phyloP scores from a whole-genome alignment of 78 protist genomes.

The Dictyostelium citrinum region DNA sequence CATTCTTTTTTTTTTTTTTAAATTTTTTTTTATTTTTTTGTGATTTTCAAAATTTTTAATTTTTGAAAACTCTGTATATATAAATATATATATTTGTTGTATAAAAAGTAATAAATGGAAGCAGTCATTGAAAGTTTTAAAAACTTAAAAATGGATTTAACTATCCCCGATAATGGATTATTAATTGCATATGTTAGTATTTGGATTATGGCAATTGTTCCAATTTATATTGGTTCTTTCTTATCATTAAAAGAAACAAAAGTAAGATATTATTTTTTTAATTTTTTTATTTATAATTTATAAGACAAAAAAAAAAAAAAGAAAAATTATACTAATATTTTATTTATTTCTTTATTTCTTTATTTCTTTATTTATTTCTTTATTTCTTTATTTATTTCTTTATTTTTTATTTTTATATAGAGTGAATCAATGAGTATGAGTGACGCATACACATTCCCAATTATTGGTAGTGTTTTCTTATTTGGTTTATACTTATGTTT shows the following conservation, averaged over 20 bases:
- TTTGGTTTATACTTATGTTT: slow-evolving; percentile 80
- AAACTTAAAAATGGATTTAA: background rate
- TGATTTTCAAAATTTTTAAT: background rate
- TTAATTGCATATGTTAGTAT: slow-evolving; percentile 71
- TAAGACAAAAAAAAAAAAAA: no score
- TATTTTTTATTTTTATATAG: background rate
- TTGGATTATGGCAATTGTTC: slow-evolving; percentile 79
- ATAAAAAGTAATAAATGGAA: background rate
- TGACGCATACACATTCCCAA: slow-evolving; percentile 91
- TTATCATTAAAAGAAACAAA: slow-evolving; percentile 71
- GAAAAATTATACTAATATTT: background rate
- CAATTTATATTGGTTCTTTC: slow-evolving; percentile 80
- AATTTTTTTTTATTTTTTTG: background rate
- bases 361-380: background rate
- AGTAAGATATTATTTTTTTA: background rate
- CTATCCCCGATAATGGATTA: slow-evolving; percentile 38
- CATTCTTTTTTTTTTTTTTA: background rate
- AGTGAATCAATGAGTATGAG: slow-evolving; percentile 62
- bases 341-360: background rate
- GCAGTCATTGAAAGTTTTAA: background rate
- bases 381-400: background rate
- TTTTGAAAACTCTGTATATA: background rate
- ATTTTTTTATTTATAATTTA: background rate
- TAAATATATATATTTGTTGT: background rate
- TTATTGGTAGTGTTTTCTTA: slow-evolving; percentile 79